Conservation (phyloP, 805 yeast genomes). For the Kodamaea hsintzibuensis region DNA sequence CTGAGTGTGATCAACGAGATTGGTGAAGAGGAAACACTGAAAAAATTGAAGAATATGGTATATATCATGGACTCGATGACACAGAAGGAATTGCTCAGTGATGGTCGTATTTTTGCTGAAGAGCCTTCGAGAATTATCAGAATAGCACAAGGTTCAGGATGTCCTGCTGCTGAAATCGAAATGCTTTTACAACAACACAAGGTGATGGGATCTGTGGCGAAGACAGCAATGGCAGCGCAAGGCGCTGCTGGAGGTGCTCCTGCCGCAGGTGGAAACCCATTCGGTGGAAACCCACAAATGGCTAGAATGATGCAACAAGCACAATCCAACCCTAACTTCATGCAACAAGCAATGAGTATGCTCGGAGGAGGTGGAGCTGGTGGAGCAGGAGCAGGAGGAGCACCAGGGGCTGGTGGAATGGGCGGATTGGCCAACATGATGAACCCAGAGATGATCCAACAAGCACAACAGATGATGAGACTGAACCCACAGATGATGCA, state of each 20-base stretch:
- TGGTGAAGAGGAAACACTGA: conserved; percentile 90
- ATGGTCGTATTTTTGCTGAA: conserved; percentile 75
- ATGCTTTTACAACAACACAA: conserved; percentile 87
- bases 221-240: conserved; percentile 56
- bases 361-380: conserved; percentile 57
- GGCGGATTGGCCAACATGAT: conserved; percentile 62
- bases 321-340: conserved; percentile 48
- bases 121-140: conserved; percentile 86
- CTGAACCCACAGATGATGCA: conserved; percentile 47
- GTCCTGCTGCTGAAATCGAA: conserved; percentile 89
- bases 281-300: conserved; percentile 42
- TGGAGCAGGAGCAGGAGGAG: conserved; percentile 56
- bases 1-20: conserved; percentile 80
- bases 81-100: conserved; percentile 82
- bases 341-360: conserved; percentile 66
- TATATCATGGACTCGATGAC: conserved; percentile 97
- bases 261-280: conserved; percentile 13
- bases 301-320: conserved; percentile 58
- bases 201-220: conserved; percentile 94
- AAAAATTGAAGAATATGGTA: conserved; percentile 81
- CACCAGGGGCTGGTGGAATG: conserved; percentile 42
- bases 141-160: conserved; percentile 93
- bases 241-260: conserved; percentile 25
- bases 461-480: conserved; percentile 49
- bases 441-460: conserved; percentile 51